phyloP scores from a whole-genome alignment of 306 rosid genomes.

The Dryas drummondii region DNA sequence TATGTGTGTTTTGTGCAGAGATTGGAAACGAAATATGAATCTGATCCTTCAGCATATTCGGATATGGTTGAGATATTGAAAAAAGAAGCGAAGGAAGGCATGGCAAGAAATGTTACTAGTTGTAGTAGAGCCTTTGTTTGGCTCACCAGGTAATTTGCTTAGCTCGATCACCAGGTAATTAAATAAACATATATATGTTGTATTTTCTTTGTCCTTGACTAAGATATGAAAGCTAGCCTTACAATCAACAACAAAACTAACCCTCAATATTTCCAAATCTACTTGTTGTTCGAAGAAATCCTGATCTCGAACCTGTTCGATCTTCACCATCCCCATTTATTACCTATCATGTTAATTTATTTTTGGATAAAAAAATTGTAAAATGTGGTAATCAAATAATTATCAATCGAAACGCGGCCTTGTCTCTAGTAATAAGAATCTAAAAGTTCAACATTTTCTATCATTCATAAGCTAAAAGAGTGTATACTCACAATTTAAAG shows the following conservation, averaged over 20 bases:
- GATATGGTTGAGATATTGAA: conserved; percentile 79
- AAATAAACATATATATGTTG: background rate
- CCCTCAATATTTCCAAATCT: background rate
- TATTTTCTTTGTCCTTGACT: background rate
- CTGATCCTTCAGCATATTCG: conserved; percentile 52
- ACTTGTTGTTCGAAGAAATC: background rate
- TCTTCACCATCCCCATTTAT: no score
- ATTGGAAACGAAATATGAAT: conserved; percentile 61
- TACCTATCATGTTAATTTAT: no score
- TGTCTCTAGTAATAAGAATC: no score
- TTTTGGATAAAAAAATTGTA: no score
- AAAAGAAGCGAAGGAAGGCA: conserved; percentile 60
- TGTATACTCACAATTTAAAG: no score
- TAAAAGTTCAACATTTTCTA: no score
- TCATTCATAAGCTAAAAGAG: no score
- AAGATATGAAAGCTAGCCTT: background rate
- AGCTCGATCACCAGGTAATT: conserved; percentile 4
- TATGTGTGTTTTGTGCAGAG: conserved; percentile 41
- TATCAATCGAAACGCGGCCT: no score
- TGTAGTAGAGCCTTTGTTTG: conserved; percentile 78
- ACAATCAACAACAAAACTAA: background rate
- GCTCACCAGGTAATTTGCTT: conserved; percentile 68
- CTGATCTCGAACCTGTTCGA: no score
- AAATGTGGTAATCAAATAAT: no score
- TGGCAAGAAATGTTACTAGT: conserved; percentile 46